Evolutionary conservation across 2,329 filamentous ascomycete genomes (phyloP), one percentile per base, ranked within the genome.

Genomic region (Cladophialophora bantiana): DNA sequence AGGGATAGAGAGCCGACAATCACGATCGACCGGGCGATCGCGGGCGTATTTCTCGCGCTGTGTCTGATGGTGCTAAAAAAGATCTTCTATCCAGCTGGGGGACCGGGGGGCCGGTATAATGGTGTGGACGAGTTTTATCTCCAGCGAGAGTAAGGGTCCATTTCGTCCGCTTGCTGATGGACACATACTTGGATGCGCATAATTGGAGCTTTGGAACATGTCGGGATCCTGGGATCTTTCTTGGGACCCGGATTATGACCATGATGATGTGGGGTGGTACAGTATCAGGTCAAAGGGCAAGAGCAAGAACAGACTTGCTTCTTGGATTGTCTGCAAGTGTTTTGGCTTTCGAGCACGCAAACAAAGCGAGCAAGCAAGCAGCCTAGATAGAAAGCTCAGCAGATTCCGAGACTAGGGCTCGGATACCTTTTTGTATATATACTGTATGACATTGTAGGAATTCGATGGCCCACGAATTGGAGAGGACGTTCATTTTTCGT

Each of bases 1-100:
- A 42, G 62, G 12, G 58, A 40, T 2, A 53, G 65, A 5, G 48
- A 68, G 15, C 64, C 60, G 20, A 65, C 64, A 13, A 61, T 88
- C 12, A 96, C 92, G 90, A 83, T 97, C 18, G 94, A 97, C 77
- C 87, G 91, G 69, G 86, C 89, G 42, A 97, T 97, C 71, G 87
- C 89, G 26, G 89, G 87, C 6, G 79, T 97, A 18, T 82, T 92
- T 0, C 83, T 92, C 13, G 82, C 91, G 32, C 80, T 97, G 20
- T 81, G 89, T 3, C 86, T 91, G 26, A 86, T 96, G 82, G 81
- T 97, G 3, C 70, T 86, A 31, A 82, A 81, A 64, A 83, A 83
- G 65, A 77, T 85, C 20, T 72, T 74, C 56, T 73, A 71, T 59
- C 71, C 70, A 26, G 68, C 70, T 6, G 68, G 70, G 13, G 20